Evolutionary conservation across 768 basidiomycete genomes (phyloP).

Genomic region (Boletus rufocinnamomeus): DNA sequence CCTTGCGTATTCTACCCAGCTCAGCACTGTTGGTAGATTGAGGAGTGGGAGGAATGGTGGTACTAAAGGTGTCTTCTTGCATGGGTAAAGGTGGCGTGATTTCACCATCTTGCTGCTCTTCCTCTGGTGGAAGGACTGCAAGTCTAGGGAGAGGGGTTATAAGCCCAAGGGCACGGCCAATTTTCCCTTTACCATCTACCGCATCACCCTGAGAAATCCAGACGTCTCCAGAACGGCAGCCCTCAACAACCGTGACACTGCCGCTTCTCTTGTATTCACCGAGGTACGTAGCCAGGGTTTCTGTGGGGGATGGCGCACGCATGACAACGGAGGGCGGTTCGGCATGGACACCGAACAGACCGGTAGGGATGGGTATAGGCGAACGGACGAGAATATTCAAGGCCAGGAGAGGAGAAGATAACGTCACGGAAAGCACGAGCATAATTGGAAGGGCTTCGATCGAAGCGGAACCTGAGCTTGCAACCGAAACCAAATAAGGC

Average conservation of each 20-base stretch:
- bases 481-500: conserved; percentile 55
- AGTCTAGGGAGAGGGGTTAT: conserved; percentile 65
- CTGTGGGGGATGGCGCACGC: conserved; percentile 46
- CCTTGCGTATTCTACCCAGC: conserved; percentile 51
- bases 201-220: conserved; percentile 77
- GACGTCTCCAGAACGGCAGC: conserved; percentile 70
- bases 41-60: conserved; percentile 51
- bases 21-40: conserved; percentile 58
- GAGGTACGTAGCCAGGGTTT: conserved; percentile 28
- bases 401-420: conserved; percentile 68
- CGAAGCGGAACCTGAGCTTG: conserved; percentile 42
- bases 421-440: conserved; percentile 62
- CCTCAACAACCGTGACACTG: conserved; percentile 65
- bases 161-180: conserved; percentile 64
- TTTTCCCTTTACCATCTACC: conserved; percentile 60
- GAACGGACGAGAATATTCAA: conserved; percentile 60
- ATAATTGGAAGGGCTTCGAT: conserved; percentile 48
- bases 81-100: conserved; percentile 63
- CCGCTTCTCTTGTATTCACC: conserved; percentile 62
- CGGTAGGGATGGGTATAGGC: conserved; percentile 66
- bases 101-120: conserved; percentile 39
- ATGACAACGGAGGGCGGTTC: conserved; percentile 44
- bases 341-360: conserved; percentile 56
- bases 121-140: conserved; percentile 58
- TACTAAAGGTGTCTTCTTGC: conserved; percentile 49